Evolutionary conservation across 2,329 filamentous ascomycete genomes (phyloP).

Genomic region (Colletotrichum tabaci): DNA sequence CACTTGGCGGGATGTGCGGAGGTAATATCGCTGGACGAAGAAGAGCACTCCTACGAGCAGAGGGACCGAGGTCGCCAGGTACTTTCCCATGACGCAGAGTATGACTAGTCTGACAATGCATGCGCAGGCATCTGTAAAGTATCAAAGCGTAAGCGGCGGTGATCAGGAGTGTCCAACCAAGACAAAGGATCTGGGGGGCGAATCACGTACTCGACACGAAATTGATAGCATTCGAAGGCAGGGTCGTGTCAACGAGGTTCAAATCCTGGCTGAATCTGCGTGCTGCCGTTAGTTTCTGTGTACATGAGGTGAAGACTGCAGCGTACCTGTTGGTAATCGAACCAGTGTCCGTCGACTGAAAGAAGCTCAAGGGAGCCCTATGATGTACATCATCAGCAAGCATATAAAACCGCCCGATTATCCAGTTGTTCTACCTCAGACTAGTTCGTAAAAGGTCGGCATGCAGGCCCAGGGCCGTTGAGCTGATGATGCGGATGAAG

Average conservation of each 20-base stretch:
- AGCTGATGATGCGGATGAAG: slow-evolving; percentile 29
- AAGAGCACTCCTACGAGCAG: slow-evolving; percentile 58
- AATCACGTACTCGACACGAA: slow-evolving; percentile 1
- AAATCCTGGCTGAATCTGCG: slow-evolving; percentile 20
- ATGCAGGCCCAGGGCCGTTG: slow-evolving; percentile 4
- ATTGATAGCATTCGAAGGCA: slow-evolving; percentile 13
- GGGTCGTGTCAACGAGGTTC: slow-evolving; percentile 5
- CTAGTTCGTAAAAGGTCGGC: slow-evolving; percentile 15
- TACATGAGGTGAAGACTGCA: not conserved
- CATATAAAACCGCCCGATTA: too few relatives aligned
- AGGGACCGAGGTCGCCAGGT: slow-evolving; percentile 56
- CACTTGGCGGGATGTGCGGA: slow-evolving; percentile 69
- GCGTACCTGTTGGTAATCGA: slow-evolving; percentile 11
- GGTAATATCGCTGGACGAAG: slow-evolving; percentile 65
- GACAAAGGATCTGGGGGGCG: too few relatives aligned
- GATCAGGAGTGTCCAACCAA: not conserved
- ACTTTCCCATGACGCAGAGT: slow-evolving; percentile 47
- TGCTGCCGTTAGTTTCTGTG: not conserved
- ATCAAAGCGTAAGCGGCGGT: not conserved
- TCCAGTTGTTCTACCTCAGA: not conserved
- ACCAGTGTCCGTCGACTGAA: slow-evolving; percentile 17
- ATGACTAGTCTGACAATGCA: slow-evolving; percentile 59
- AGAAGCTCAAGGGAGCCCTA: slow-evolving; percentile 21
- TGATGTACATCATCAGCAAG: too few relatives aligned
- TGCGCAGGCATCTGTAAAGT: not conserved